phyloP scores from a whole-genome alignment of 2,329 filamentous ascomycete species.

The Bipolaris sorokiniana region DNA sequence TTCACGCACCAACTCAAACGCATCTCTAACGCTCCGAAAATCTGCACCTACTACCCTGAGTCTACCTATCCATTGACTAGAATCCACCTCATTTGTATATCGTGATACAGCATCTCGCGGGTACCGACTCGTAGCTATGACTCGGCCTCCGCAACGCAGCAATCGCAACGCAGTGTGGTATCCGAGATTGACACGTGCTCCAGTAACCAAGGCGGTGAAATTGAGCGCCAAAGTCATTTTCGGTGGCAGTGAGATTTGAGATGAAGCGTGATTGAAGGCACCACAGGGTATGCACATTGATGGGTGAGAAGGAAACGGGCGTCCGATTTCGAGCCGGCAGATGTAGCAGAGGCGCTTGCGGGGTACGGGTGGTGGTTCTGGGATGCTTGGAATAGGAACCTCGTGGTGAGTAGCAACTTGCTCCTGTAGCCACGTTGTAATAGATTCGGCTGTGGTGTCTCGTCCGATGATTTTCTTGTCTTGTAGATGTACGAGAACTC shows the following conservation, averaged over 20 bases:
- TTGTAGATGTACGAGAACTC: constrained; percentile 10
- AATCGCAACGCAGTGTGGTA: constrained; percentile 18
- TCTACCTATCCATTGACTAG: constrained; percentile 6
- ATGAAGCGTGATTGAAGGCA: constrained; percentile 16
- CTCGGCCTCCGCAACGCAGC: constrained; percentile 18
- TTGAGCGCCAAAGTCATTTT: constrained; percentile 6
- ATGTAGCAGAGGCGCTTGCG: constrained; percentile 18
- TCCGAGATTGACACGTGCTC: constrained; percentile 19
- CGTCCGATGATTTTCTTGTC: constrained; percentile 4
- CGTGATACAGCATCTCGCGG: constrained; percentile 17
- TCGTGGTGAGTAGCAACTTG: not conserved
- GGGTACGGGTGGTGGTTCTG: constrained; percentile 4
- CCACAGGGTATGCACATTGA: constrained; percentile 17
- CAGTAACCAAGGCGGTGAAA: constrained; percentile 21
- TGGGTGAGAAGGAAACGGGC: constrained; percentile 8
- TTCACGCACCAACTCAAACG: constrained; percentile 10
- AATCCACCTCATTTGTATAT: constrained; percentile 12
- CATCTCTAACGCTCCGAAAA: constrained; percentile 15
- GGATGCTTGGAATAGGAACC: not conserved
- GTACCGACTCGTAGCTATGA: constrained; percentile 17
- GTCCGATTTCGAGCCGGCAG: constrained; percentile 10
- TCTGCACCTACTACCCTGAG: constrained; percentile 13
- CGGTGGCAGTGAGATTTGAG: constrained; percentile 8
- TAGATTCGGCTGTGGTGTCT: constrained; percentile 6
- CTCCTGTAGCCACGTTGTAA: not conserved